Conservation (phyloP, 352 stramenopile genomes). For the Phytopythium vexans region DNA sequence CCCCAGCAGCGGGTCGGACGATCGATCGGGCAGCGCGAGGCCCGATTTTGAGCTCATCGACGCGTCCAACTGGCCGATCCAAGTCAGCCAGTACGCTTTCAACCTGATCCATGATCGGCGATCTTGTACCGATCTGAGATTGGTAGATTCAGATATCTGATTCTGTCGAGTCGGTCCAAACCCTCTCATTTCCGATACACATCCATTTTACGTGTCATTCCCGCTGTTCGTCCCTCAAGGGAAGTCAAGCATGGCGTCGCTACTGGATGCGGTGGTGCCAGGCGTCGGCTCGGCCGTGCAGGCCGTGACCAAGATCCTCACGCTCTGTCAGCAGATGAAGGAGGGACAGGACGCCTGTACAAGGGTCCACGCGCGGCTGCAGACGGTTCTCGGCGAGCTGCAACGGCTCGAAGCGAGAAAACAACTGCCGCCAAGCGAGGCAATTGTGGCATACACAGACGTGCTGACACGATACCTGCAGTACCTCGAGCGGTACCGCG, state of each 20-base stretch:
- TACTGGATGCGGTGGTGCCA: constrained; percentile 9
- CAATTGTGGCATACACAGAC: not conserved
- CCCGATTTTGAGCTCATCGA: too few species aligned
- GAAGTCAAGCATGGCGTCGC: constrained; percentile 8
- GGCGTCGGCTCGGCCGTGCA: constrained; percentile 7
- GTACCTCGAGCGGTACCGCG: constrained; percentile 5
- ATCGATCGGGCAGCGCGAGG: too few species aligned
- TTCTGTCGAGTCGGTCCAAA: too few species aligned
- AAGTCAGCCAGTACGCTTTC: too few species aligned
- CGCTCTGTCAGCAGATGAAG: constrained; percentile 10
- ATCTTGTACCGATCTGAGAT: too few species aligned
- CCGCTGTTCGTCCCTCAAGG: too few species aligned
- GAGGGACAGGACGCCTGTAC: constrained; percentile 5
- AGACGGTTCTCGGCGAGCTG: constrained; percentile 5
- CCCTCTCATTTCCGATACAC: too few species aligned
- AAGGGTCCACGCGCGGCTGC: constrained; percentile 3
- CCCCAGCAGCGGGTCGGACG: too few species aligned
- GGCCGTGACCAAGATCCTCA: constrained; percentile 16
- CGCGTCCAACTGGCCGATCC: too few species aligned
- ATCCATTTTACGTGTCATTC: too few species aligned
- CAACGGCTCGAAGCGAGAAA: not conserved
- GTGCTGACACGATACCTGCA: not conserved
- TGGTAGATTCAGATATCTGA: too few species aligned
- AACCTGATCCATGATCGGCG: too few species aligned
- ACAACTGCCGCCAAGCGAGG: constrained; percentile 1